These are phyloP conservation scores for Acanthamoeba royreba DNA, from an alignment of 208 protist species.

Conservation along the genomic window DNA sequence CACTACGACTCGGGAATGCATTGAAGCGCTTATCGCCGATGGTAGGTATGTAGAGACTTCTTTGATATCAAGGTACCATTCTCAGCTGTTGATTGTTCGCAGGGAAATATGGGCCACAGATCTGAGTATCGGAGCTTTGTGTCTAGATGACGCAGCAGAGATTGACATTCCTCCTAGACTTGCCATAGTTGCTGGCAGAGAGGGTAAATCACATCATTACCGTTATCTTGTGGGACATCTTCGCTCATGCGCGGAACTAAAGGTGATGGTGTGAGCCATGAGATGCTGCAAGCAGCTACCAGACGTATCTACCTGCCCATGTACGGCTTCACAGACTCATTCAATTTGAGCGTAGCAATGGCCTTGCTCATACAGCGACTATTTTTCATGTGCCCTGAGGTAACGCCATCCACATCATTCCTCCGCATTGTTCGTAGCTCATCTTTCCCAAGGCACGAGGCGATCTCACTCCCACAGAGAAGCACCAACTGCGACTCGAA, in stretches of 20 bases:
- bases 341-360: constrained; percentile 42
- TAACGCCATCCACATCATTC: no score
- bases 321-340: constrained; percentile 41
- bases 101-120: not conserved
- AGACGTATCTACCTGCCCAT: constrained; percentile 7
- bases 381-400: constrained; percentile 32
- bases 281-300: constrained; percentile 27
- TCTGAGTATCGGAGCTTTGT: not conserved
- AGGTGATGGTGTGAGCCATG: constrained; percentile 16
- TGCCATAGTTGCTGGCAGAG: not conserved
- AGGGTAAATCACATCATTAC: not conserved
- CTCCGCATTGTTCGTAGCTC: no score
- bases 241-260: no score
- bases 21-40: not conserved
- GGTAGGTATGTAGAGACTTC: not conserved
- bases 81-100: not conserved
- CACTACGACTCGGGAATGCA: not conserved
- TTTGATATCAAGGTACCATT: not conserved
- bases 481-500: not conserved
- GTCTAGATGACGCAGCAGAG: not conserved
- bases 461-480: not conserved
- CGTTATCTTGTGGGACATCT: no score
- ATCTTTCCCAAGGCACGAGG: not conserved
- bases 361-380: constrained; percentile 13
- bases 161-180: not conserved